Base-by-base conservation (phyloP, 371 early-diverging fungal species). In the Nosema granulosis region DNA sequence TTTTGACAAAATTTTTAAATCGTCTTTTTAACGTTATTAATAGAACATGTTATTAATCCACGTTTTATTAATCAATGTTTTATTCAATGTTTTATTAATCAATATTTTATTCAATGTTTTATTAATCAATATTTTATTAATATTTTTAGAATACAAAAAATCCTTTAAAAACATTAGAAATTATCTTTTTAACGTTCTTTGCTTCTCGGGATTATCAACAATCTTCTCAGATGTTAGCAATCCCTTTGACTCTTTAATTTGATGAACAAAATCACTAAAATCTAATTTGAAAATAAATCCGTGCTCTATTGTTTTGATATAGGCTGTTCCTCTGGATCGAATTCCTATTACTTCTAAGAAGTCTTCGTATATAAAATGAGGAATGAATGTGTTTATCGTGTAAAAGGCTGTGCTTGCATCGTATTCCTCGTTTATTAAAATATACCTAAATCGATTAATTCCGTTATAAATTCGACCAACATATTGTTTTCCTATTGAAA, bases 171-270 rank as follows among this genome's bases (percentile, higher is more conserved):
- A n/a, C n/a, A n/a, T 56, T 6, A 50, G 3, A 4, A 12, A 26
- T 43, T 79, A 80, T 71, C 71, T 82, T 73, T 76, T 82, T 31
- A 72, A 32, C 26, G 82, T 84, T 43, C 82, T 71, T 28, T 84
- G 84, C 69, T 82, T 82, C 28, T 78, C 77, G 26, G 79, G 77
- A 57, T 77, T 58, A 32, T 68, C 66, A 11, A 79, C 69, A 43
- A 84, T 76, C 50, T 71, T 72, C 29, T 84, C 76, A 22, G 74
- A 68, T 3, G 56, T 62, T 50, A 70, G n/a, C 11, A 84, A 38
- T 4, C 84, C 84, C 54, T 84, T 84, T 32, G 71, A 52, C 61
- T 71, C 72, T 54, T 79, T 72, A 49, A 79, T 61, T 20, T 66
- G 28, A 22, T 72, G 54, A 18, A 82, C 68, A 56, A 56, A 31